Conservation (phyloP, 805 yeast genomes). For the Myxozyma mucilagina region DNA sequence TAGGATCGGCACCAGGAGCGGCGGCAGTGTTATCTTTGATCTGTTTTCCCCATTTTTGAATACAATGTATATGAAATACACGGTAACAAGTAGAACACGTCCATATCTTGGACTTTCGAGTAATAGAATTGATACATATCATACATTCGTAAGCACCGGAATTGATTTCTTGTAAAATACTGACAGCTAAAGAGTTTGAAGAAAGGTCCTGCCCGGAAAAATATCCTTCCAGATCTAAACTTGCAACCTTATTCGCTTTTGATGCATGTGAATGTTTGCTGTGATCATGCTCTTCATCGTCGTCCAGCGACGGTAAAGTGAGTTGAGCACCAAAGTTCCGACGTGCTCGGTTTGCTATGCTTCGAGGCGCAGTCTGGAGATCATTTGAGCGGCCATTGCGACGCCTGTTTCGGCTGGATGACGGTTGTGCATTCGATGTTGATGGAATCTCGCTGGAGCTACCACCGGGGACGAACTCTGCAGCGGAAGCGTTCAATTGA, state of each 20-base stretch:
- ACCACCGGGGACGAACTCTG: conserved; percentile 1
- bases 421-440: neutral
- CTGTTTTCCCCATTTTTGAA: conserved; percentile 79
- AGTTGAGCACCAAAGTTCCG: conserved; percentile 14
- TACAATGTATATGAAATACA: conserved; percentile 83
- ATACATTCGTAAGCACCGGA: conserved; percentile 58
- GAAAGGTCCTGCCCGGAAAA: conserved; percentile 13
- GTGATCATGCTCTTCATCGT: conserved; percentile 1
- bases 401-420: conserved; percentile 1
- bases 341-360: conserved; percentile 3
- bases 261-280: neutral
- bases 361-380: neutral
- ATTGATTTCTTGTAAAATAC: conserved; percentile 23
- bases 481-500: neutral
- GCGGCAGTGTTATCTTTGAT: conserved; percentile 47
- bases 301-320: neutral
- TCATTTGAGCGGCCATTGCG: conserved; percentile 1
- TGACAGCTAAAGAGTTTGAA: conserved; percentile 15
- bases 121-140: conserved; percentile 84
- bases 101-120: conserved; percentile 67
- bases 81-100: conserved; percentile 75
- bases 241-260: neutral
- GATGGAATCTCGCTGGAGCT: neutral
- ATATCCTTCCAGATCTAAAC: conserved; percentile 21
- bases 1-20: conserved; percentile 7